phyloP scores from a whole-genome alignment of 2,329 filamentous ascomycete species.

The Botrytis squamosa region DNA sequence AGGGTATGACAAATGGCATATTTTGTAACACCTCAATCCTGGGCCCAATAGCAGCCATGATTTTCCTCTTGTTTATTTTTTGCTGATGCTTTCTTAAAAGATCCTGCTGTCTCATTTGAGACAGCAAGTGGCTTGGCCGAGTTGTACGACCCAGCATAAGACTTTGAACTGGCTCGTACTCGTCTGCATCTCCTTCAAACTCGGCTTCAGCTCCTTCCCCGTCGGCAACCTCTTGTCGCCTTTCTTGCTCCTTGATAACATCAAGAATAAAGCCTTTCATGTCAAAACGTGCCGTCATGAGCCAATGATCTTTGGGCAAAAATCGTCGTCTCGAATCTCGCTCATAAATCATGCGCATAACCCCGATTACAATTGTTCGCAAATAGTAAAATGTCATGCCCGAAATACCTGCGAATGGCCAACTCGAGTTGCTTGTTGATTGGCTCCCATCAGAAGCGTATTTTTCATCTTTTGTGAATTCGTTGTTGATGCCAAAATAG shows the following conservation, averaged over 20 bases:
- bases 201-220: constrained; percentile 45
- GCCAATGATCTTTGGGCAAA: constrained; percentile 80
- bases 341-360: constrained; percentile 87
- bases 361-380: constrained; percentile 73
- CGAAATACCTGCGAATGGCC: constrained; percentile 59
- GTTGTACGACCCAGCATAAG: constrained; percentile 53
- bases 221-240: constrained; percentile 66
- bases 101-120: constrained; percentile 62
- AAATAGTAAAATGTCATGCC: constrained; percentile 77
- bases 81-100: constrained; percentile 62
- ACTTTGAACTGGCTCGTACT: constrained; percentile 42
- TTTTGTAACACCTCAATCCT: constrained; percentile 89
- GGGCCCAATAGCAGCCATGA: constrained; percentile 77
- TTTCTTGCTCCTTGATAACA: constrained; percentile 84
- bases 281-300: constrained; percentile 86
- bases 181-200: constrained; percentile 46
- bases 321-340: constrained; percentile 87
- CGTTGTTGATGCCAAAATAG: constrained; percentile 44
- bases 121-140: constrained; percentile 45
- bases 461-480: constrained; percentile 27
- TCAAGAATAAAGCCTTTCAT: constrained; percentile 84
- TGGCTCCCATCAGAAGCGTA: background rate
- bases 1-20: constrained; percentile 96
- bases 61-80: constrained; percentile 65
- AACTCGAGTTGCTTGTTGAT: constrained; percentile 21